Base-by-base conservation (phyloP, 1,284 basidiomycete species). In the Cryptococcus jaspeensis region DNA sequence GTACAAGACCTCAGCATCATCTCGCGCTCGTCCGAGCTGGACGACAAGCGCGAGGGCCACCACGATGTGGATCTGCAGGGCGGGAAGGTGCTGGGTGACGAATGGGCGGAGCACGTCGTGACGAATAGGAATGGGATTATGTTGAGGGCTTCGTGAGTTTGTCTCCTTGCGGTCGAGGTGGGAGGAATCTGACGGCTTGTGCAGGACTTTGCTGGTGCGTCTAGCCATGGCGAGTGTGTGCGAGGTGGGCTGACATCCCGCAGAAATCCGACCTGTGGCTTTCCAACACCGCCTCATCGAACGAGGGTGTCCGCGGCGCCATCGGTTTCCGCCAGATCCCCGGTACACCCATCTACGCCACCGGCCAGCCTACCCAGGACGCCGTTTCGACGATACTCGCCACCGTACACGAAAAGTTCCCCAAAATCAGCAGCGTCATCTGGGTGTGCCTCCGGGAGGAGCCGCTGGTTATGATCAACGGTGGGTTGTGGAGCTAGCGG, bases 391-490 rank as follows among this genome's bases (percentile, higher is more conserved):
- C 88, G 52, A 92, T 97, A 1, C 84, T 97, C 11, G 76, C 80
- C 2, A 81, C 84, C n/a, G 82, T 92, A 47, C 86, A 84, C 60
- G 73, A 79, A 15, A 80, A 83, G 0, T 83, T 89, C 65, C 85
- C 88, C 0, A 74, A 77, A 12, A 81, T 85, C 0, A 81, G 81
- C 11, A 83, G 83, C 41, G 84, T 95, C 25, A 83, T 92, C 11
- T 99, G 95, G 96, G 86, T 99, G 56, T 94, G 93, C 23, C 79
- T 99, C 36, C 82, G 94, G 18, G 92, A 93, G 60, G 95, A 99
- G 74, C 95, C 95, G 0, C 84, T 99, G 51, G 90, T 97, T 1
- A 76, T 77, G 72, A 86, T 99, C 69, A 96, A 97, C 66, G 77
- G 77, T 68, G 56, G 69, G 67, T 39, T 35, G 5, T 23, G 11